Evolutionary conservation across 2,329 filamentous ascomycete genomes (phyloP).

Genomic region (Chaetomium sp.): DNA sequence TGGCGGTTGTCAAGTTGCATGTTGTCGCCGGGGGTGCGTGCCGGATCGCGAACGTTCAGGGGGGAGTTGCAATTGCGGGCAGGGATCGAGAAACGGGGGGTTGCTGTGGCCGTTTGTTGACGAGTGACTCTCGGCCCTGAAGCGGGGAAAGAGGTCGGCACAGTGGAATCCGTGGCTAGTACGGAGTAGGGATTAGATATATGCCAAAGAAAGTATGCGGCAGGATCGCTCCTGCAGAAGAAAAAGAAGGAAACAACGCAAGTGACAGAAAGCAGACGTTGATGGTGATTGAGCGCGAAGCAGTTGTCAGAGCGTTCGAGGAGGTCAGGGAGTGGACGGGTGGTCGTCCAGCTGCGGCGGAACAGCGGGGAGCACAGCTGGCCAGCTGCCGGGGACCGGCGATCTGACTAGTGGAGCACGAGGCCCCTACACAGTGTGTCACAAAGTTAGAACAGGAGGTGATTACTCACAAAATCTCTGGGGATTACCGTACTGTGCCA

Average conservation of each 20-base stretch:
- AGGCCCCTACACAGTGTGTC: no score
- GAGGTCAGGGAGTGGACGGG: constrained; percentile 5
- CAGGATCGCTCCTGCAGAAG: neutral
- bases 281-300: neutral
- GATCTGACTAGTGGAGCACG: no score
- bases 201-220: neutral
- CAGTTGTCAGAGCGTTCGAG: constrained; percentile 2
- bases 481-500: no score
- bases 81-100: constrained; percentile 5
- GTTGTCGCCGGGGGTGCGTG: constrained; percentile 22
- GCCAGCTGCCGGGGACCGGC: neutral
- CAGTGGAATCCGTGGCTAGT: neutral
- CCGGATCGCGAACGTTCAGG: neutral
- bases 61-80: neutral
- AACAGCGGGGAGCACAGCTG: constrained; percentile 7
- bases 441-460: no score
- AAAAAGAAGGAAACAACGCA: neutral
- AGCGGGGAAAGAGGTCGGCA: neutral
- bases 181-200: neutral
- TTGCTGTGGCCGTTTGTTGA: no score
- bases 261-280: neutral
- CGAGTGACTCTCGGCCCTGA: neutral
- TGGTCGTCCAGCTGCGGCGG: constrained; percentile 15
- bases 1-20: constrained; percentile 22
- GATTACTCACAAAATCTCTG: no score